Base-by-base conservation (phyloP, 768 basidiomycete genomes). In the Daedalea quercina region DNA sequence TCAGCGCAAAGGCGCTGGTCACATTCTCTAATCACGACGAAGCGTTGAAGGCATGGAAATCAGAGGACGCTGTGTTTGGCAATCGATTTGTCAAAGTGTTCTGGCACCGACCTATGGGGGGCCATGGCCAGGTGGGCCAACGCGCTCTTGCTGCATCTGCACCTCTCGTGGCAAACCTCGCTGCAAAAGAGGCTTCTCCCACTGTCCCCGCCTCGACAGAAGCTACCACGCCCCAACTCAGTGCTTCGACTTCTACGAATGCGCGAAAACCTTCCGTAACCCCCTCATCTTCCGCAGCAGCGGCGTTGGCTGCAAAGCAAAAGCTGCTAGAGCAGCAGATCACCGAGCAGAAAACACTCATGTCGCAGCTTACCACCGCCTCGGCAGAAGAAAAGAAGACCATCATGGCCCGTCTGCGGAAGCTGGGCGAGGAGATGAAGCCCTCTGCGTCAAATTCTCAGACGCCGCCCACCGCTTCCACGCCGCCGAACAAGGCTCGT, bases 61-160 rank as follows among this genome's bases (percentile, higher is more conserved):
- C 84, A 23, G 90, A 94, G 67, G 92, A 95, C 57, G 92, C 94
- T n/a, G 87, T 96, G 13, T 96, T 96, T 63, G 83, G 82, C 11
- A 94, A 94, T 60, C 82, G 94, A 47, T 96, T 96, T 66, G 94
- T 96, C 58, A 95, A 94, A 69, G 77, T 96, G 31, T 91, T 95
- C 62, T 96, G 94, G 93, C 92, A 95, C 69, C 78, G 88, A 53
- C 93, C 92, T 7, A 81, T 94, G 82, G 90, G 89, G 50, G 94
- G 94, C 0, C 89, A 94, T 61, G 94, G 94, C 8, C 83, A 82
- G 56, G 76, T 73, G 17, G 94, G 94, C 1, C 73, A 81, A 45
- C 78, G 86, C 57, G 80, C 85, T 73, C 70, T 97, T 54, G 91
- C 88, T 13, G 90, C 88, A 3, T 89, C 87, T 25, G 90, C 90